Conservation (phyloP, 441 rosid species). For the Adansonia rubrostipa region DNA sequence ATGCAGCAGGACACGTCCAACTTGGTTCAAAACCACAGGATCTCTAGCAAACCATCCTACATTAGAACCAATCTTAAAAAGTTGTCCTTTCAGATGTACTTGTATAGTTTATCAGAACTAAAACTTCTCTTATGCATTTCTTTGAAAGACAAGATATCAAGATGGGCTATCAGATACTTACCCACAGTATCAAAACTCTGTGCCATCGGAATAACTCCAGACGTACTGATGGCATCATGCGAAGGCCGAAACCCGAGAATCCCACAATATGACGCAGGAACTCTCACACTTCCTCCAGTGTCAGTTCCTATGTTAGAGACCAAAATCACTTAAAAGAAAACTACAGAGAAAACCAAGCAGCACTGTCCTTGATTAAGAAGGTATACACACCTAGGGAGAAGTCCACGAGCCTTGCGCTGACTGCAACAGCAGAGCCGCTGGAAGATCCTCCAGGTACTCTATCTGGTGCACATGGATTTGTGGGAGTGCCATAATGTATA, state of each 20-base stretch:
- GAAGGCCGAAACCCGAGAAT: slow-evolving; percentile 89
- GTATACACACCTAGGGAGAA: slow-evolving; percentile 71
- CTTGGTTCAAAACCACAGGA: slow-evolving; percentile 49
- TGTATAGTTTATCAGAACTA: not conserved
- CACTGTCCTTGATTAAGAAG: not conserved
- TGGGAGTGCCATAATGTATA: slow-evolving; percentile 85
- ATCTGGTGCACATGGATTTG: slow-evolving; percentile 78
- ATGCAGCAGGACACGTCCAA: slow-evolving; percentile 67
- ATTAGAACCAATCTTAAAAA: slow-evolving; percentile 19
- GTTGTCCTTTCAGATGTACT: slow-evolving; percentile 5
- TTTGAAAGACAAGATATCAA: not conserved
- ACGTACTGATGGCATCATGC: slow-evolving; percentile 55
- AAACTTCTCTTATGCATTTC: slow-evolving; percentile 4
- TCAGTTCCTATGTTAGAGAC: slow-evolving; percentile 62
- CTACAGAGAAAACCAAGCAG: not conserved
- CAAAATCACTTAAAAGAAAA: slow-evolving; percentile 20
- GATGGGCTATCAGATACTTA: slow-evolving; percentile 34
- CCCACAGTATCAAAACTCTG: slow-evolving; percentile 96
- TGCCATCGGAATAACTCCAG: slow-evolving; percentile 84
- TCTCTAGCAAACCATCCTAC: slow-evolving; percentile 68
- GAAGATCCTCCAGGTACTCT: slow-evolving; percentile 96
- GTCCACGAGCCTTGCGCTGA: slow-evolving; percentile 80
- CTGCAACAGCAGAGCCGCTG: slow-evolving; percentile 96
- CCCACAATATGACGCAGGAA: slow-evolving; percentile 85
- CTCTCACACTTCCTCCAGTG: slow-evolving; percentile 93